Base-by-base conservation (phyloP, 805 yeast species). In the Barnettozyma populi region DNA sequence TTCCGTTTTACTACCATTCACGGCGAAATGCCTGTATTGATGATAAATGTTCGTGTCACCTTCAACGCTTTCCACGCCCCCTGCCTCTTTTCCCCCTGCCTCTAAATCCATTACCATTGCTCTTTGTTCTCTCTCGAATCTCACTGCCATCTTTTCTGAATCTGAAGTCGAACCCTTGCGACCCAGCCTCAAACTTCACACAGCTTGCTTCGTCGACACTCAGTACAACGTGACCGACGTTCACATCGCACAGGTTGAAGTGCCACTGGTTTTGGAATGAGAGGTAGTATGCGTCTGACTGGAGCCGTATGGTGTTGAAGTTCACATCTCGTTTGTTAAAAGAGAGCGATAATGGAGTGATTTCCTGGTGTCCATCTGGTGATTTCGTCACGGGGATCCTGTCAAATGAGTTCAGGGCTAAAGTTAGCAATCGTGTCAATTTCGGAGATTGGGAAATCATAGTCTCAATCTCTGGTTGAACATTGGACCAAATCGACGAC, bases 251-350 rank as follows among this genome's bases (percentile, higher is more conserved):
- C 40, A 86, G 67, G 56, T 84, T 84, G 62, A 81, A 82, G 62
- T 86, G 88, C 95, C 95, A 86, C 48, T 82, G 72, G 57, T 82
- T 81, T 58, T 81, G 82, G 64, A 81, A 84, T 1, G 89, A 79
- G 14, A 76, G 70, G 59, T 80, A 78, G 54, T 81, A 79, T 36
- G 75, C 66, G 57, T 84, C 88, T 60, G 81, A 82, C 47, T 79
- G 71, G 49, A 69, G 71, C 59, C 76, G 68, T 21, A 66, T 57
- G n/a, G 74, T 68, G 41, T 65, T 67, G 27, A 72, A 71, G 53
- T 70, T 73, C 39, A 65, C 57, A 47, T 67, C 74, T 45, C 69
- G 59, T 41, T 69, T 68, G 46, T 66, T 65, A 38, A 70, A 67
- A 32, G 67, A 64, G 20, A 73, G 52, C 3, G 73, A 67, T 34